A percentile compares a stretch with the other conserved stretches of the same genome.
Conservation (phyloP, 1,284 basidiomycete genomes). For the Cutaneotrichosporon dermatis region DNA sequence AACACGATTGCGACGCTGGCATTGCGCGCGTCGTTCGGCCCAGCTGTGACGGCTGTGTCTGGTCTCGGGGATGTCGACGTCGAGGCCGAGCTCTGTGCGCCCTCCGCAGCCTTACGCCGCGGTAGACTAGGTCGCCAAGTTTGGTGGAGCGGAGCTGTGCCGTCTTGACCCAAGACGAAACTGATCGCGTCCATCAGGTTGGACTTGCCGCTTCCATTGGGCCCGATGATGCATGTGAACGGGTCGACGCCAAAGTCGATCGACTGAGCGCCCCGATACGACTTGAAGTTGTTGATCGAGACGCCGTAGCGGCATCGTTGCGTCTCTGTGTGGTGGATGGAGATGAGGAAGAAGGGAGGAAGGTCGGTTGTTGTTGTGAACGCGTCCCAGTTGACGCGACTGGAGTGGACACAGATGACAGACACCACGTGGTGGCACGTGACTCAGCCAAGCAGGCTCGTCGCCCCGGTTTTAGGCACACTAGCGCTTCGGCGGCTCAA, state of each 20-base stretch:
- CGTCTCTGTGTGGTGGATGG: background rate
- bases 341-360: background rate
- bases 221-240: constrained; percentile 94
- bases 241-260: constrained; percentile 52
- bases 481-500: too few species aligned
- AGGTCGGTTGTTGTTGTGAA: constrained; percentile 7
- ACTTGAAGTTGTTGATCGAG: constrained; percentile 95
- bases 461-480: too few species aligned
- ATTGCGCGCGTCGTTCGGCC: constrained; percentile 65
- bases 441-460: too few species aligned
- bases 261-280: constrained; percentile 62
- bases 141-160: constrained; percentile 89
- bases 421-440: too few species aligned
- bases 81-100: constrained; percentile 50
- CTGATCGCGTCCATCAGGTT: constrained; percentile 99
- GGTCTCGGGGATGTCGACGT: constrained; percentile 36
- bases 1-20: constrained; percentile 95
- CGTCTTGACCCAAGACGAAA: constrained; percentile 94
- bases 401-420: too few species aligned
- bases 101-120: constrained; percentile 64
- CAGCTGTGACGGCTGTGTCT: constrained; percentile 50
- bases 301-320: constrained; percentile 47
- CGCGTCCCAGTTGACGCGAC: constrained; percentile 2
- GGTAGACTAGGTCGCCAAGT: constrained; percentile 90
- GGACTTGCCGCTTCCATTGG: constrained; percentile 98